These are phyloP conservation scores for Piloderma croceum DNA, from an alignment of 768 basidiomycete species.

Conservation along the genomic window DNA sequence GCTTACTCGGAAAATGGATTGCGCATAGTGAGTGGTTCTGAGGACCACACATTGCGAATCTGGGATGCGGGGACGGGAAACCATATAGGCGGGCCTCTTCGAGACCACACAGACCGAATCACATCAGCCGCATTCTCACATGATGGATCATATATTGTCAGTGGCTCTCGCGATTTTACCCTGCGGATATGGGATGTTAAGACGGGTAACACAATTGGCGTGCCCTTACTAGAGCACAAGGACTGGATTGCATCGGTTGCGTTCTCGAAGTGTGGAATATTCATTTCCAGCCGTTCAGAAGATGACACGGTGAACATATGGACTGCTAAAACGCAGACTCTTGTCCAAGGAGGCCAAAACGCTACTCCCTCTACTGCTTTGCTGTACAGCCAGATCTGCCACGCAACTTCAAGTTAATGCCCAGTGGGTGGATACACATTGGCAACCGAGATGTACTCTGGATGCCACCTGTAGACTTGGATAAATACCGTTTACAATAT, in stretches of 20 bases:
- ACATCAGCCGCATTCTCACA: slow-evolving; percentile 15
- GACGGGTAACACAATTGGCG: slow-evolving; percentile 8
- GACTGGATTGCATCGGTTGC: slow-evolving; percentile 10
- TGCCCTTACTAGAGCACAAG: slow-evolving; percentile 12
- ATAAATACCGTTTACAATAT: too few species aligned
- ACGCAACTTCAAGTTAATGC: too few species aligned
- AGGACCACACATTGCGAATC: slow-evolving; percentile 25
- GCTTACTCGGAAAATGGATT: slow-evolving; percentile 18
- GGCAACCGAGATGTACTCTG: too few species aligned
- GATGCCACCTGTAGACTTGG: too few species aligned
- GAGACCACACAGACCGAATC: slow-evolving; percentile 13
- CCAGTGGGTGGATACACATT: too few species aligned
- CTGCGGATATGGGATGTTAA: slow-evolving; percentile 14
- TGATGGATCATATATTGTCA: slow-evolving; percentile 16
- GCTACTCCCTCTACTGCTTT: too few species aligned
- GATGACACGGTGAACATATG: slow-evolving; percentile 18
- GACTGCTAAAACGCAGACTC: slow-evolving; percentile 9
- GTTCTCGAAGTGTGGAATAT: slow-evolving; percentile 15
- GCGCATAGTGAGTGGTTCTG: slow-evolving; percentile 32
- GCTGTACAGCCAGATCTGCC: too few species aligned
- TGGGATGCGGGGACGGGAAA: slow-evolving; percentile 31
- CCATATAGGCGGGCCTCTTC: slow-evolving; percentile 5
- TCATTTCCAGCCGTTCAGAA: slow-evolving; percentile 11
- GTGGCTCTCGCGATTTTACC: slow-evolving; percentile 18
- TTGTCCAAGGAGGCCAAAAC: too few species aligned